Conservation (phyloP, 768 basidiomycete genomes). For the Mrakia blollopis region DNA sequence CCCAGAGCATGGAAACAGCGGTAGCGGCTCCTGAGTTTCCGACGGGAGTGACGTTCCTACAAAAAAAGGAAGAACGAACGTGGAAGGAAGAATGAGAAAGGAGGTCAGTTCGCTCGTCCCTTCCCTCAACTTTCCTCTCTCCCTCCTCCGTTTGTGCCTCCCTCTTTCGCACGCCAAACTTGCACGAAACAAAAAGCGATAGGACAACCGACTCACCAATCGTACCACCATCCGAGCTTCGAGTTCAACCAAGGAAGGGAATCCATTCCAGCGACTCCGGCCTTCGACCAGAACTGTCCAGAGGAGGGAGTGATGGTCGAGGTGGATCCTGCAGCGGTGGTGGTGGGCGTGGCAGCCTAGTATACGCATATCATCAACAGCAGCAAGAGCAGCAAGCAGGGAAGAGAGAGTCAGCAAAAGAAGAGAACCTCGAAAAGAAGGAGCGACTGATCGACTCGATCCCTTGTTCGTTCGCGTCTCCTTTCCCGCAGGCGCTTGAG, state of each 20-base stretch:
- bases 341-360: conserved; percentile 20
- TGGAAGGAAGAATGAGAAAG: neutral
- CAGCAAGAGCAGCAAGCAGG: neutral
- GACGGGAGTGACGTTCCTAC: conserved; percentile 12
- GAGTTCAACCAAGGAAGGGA: conserved; percentile 35
- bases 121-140: neutral
- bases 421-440: neutral
- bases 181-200: no score
- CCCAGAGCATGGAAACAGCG: conserved; percentile 31
- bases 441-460: neutral
- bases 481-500: no score
- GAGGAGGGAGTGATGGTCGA: neutral
- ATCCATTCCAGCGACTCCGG: conserved; percentile 42
- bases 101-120: neutral
- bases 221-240: conserved; percentile 45
- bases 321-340: neutral
- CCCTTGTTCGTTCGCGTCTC: no score
- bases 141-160: no score
- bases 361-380: neutral
- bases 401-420: neutral
- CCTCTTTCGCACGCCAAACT: neutral
- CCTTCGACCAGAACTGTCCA: conserved; percentile 24
- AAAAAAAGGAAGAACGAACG: neutral
- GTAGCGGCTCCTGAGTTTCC: conserved; percentile 1
- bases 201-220: conserved; percentile 32